Evolutionary conservation across 2,329 filamentous ascomycete genomes (phyloP).

Genomic region (Cadophora malorum): DNA sequence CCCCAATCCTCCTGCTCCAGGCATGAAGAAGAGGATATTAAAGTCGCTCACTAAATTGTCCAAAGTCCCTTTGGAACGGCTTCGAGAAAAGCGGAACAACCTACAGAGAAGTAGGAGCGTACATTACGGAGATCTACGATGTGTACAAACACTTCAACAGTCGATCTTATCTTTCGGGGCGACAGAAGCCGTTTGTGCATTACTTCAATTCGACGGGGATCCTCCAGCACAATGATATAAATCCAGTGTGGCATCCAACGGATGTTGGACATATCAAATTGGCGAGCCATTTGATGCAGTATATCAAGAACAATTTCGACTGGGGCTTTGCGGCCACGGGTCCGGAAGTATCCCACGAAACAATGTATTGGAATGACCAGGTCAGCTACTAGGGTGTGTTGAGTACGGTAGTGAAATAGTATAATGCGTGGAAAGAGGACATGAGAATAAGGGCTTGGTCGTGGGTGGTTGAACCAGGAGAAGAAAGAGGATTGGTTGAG

Average conservation of each 20-base stretch:
- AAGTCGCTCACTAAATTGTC: not conserved
- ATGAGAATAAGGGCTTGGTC: too few species aligned
- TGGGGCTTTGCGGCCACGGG: conserved; percentile 63
- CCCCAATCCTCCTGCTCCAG: not conserved
- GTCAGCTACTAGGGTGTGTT: conserved; percentile 19
- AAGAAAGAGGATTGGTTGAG: too few species aligned
- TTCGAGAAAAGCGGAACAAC: conserved; percentile 58
- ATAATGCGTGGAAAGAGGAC: too few species aligned
- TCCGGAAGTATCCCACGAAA: conserved; percentile 58
- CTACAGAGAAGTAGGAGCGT: conserved; percentile 54
- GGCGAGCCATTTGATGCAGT: conserved; percentile 64
- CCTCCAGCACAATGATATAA: conserved; percentile 66
- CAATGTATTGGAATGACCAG: conserved; percentile 58
- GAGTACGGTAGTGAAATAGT: too few species aligned
- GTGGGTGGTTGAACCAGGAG: too few species aligned
- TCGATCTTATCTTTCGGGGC: conserved; percentile 47
- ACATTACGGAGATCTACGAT: conserved; percentile 56
- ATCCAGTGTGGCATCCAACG: conserved; percentile 63
- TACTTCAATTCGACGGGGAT: conserved; percentile 68
- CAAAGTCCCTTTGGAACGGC: conserved; percentile 60
- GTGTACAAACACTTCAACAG: conserved; percentile 61
- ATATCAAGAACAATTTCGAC: conserved; percentile 59
- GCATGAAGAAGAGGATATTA: not conserved
- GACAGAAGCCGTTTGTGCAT: conserved; percentile 55
- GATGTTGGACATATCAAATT: conserved; percentile 67